These are phyloP conservation scores for Thuidium tamariscinum DNA, from an alignment of 225 moss, liverwort and hornwort species.

Conservation along the genomic window DNA sequence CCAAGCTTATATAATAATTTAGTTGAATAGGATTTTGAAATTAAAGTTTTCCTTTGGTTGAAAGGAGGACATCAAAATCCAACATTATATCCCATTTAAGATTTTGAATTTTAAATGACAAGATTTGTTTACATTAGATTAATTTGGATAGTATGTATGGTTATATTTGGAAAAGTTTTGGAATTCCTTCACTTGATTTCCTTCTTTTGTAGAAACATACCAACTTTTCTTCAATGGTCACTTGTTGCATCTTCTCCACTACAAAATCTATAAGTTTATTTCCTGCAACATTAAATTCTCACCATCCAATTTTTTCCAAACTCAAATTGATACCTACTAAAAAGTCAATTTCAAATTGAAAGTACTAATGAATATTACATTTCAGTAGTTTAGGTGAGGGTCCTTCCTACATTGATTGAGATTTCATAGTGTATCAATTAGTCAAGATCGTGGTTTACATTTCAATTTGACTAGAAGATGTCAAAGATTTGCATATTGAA, in stretches of 20 bases:
- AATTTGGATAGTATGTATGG: background rate
- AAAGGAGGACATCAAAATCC: background rate
- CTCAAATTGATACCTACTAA: rapidly evolving
- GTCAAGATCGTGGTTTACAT: rapidly evolving
- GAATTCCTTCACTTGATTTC: rapidly evolving
- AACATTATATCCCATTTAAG: too few relatives aligned
- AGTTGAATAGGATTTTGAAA: rapidly evolving
- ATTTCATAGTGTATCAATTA: rapidly evolving
- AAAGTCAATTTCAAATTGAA: background rate
- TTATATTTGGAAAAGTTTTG: rapidly evolving
- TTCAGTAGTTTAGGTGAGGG: rapidly evolving
- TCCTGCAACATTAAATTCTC: background rate
- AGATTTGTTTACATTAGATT: background rate
- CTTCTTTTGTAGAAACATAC: rapidly evolving
- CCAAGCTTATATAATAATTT: background rate
- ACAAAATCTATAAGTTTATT: rapidly evolving
- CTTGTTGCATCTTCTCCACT: rapidly evolving
- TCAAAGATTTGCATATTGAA: background rate
- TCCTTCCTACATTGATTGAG: rapidly evolving
- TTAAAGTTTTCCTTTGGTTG: background rate
- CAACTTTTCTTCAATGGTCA: background rate
- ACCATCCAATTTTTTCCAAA: rapidly evolving
- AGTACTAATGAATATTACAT: background rate
- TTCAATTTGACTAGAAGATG: background rate
- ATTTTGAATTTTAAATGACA: background rate